A percentile compares a stretch with the other conserved stretches of the same genome.
Conservation (phyloP, 441 rosid species). For the Macaranga tanarius region DNA sequence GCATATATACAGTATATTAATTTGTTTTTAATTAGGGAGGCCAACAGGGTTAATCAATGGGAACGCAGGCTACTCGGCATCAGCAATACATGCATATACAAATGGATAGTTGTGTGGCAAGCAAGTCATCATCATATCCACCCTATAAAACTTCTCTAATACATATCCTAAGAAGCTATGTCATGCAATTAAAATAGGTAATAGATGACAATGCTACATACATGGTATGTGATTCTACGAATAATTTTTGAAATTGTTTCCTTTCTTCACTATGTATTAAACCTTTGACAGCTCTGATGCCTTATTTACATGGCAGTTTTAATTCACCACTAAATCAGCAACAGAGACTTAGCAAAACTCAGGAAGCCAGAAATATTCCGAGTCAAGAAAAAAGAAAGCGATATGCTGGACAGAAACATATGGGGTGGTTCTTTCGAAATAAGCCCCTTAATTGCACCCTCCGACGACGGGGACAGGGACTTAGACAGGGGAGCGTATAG, state of each 20-base stretch:
- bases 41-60: too few relatives aligned
- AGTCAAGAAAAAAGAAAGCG: neutral
- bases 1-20: too few relatives aligned
- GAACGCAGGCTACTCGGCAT: too few relatives aligned
- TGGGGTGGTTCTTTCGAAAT: constrained; percentile 42
- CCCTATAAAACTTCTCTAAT: neutral
- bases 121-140: neutral
- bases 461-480: constrained; percentile 9
- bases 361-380: neutral
- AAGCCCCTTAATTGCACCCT: neutral
- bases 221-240: neutral
- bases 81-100: too few relatives aligned
- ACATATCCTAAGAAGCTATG: neutral
- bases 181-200: neutral
- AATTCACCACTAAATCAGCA: neutral
- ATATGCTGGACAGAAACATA: constrained; percentile 25
- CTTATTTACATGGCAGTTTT: neutral
- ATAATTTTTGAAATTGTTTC: neutral
- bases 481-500: constrained; percentile 20
- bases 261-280: neutral
- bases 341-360: neutral
- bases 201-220: neutral
- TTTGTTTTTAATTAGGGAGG: too few relatives aligned
- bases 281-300: neutral
- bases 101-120: neutral